A percentile compares a stretch with the other conserved stretches of the same genome.
Conservation (phyloP, 2,329 filamentous ascomycete species). For the Sphaerostilbella broomeana region DNA sequence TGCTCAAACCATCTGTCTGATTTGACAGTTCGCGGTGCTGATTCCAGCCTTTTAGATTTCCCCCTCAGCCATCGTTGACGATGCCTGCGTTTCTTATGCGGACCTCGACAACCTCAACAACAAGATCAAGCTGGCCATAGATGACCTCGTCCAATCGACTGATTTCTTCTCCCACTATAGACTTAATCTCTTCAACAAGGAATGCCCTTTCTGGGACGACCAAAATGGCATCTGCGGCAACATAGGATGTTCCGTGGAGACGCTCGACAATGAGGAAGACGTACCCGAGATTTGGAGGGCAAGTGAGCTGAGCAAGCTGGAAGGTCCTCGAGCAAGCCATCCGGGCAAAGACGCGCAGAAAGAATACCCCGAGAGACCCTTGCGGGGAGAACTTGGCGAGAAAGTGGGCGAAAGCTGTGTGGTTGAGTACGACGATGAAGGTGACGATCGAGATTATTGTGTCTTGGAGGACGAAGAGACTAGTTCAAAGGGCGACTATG, state of each 20-base stretch:
- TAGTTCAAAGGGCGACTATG: slow-evolving; percentile 86
- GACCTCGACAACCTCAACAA: slow-evolving; percentile 81
- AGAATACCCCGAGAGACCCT: slow-evolving; percentile 63
- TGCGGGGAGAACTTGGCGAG: slow-evolving; percentile 78
- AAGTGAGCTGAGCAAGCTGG: slow-evolving; percentile 83
- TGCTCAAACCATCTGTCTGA: slow-evolving; percentile 19
- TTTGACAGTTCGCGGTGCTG: slow-evolving; percentile 26
- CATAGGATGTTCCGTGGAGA: slow-evolving; percentile 91
- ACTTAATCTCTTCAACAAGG: slow-evolving; percentile 87
- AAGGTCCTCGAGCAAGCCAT: slow-evolving; percentile 86
- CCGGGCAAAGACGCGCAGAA: slow-evolving; percentile 68
- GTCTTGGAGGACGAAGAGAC: slow-evolving; percentile 90
- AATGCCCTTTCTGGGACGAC: slow-evolving; percentile 94
- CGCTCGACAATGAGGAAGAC: slow-evolving; percentile 89
- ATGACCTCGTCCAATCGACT: slow-evolving; percentile 75
- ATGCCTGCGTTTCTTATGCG: slow-evolving; percentile 90
- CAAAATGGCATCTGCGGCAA: slow-evolving; percentile 93
- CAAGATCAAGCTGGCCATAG: slow-evolving; percentile 66
- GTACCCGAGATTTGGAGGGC: slow-evolving; percentile 88
- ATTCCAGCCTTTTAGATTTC: slow-evolving; percentile 59
- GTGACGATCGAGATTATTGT: slow-evolving; percentile 94
- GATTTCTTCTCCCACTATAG: slow-evolving; percentile 99
- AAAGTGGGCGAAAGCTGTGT: slow-evolving; percentile 92
- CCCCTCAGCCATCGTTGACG: slow-evolving; percentile 79
- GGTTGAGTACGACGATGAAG: slow-evolving; percentile 94